These are phyloP conservation scores for Friedmanniomyces endolithicus DNA, from an alignment of 495 filamentous ascomycete genomes.

Conservation along the genomic window DNA sequence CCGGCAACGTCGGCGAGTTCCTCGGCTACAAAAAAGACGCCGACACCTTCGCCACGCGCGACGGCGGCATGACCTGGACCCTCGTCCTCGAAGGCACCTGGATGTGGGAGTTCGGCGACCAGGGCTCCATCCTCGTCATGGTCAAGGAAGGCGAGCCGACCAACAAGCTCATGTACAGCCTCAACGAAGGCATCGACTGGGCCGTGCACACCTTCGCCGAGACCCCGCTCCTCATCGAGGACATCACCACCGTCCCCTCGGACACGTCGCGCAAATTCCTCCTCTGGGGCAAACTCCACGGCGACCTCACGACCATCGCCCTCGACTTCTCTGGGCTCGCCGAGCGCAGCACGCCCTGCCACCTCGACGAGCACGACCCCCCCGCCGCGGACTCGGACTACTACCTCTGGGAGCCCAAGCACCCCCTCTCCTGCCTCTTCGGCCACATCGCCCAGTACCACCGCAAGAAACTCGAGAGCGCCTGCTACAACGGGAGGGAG, in stretches of 20 bases:
- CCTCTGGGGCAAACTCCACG: constrained; percentile 58
- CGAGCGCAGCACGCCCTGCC: constrained; percentile 48
- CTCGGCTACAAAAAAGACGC: constrained; percentile 47
- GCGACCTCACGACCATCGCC: constrained; percentile 53
- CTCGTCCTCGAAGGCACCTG: constrained; percentile 71
- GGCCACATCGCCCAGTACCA: constrained; percentile 83
- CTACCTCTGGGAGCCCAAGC: constrained; percentile 68
- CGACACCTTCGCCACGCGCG: constrained; percentile 75
- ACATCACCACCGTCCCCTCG: constrained; percentile 78
- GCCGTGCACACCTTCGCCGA: constrained; percentile 58
- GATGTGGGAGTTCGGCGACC: constrained; percentile 89
- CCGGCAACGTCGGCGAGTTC: constrained; percentile 76
- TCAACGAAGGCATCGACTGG: constrained; percentile 72
- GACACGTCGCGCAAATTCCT: constrained; percentile 83
- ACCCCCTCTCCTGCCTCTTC: constrained; percentile 78
- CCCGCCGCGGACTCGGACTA: constrained; percentile 55
- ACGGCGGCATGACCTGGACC: constrained; percentile 83
- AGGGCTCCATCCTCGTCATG: constrained; percentile 82
- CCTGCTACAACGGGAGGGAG: constrained; percentile 67
- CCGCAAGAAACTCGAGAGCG: constrained; percentile 59
- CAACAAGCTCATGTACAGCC: constrained; percentile 58
- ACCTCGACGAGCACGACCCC: constrained; percentile 49
- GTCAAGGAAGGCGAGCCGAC: constrained; percentile 52
- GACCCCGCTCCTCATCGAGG: constrained; percentile 51
- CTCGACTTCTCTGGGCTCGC: constrained; percentile 76